Evolutionary conservation across 2,329 filamentous ascomycete genomes (phyloP).

Genomic region (Clonostachys rhizophaga): DNA sequence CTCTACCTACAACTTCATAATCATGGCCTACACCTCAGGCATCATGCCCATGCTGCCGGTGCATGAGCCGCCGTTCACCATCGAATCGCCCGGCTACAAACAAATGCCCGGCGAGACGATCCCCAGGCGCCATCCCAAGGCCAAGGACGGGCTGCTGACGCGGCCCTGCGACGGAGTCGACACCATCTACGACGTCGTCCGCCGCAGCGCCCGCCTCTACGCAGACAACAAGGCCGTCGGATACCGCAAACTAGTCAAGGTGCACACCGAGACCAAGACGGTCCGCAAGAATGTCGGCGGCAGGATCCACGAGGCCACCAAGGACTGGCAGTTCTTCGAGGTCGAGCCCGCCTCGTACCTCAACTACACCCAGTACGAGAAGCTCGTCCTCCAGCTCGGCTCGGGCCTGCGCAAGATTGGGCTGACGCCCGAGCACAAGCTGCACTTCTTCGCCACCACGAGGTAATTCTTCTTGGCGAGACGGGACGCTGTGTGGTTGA

Average conservation of each 20-base stretch:
- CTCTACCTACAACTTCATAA: too few relatives aligned
- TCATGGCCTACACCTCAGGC: constrained; percentile 29
- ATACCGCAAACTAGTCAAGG: constrained; percentile 67
- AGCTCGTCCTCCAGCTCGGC: constrained; percentile 64
- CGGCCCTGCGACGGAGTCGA: constrained; percentile 64
- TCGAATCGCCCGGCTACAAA: constrained; percentile 65
- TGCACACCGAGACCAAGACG: constrained; percentile 83
- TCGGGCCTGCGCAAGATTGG: constrained; percentile 72
- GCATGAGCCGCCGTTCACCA: constrained; percentile 69
- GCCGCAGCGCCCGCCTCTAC: constrained; percentile 59
- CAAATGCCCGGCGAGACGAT: constrained; percentile 78
- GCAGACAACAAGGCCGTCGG: constrained; percentile 64
- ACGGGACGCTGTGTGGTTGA: not conserved
- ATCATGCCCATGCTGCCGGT: constrained; percentile 50
- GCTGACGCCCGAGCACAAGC: constrained; percentile 57
- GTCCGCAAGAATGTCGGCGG: constrained; percentile 85
- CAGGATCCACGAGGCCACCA: constrained; percentile 73
- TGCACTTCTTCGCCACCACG: constrained; percentile 84
- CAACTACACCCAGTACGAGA: constrained; percentile 76
- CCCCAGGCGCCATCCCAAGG: constrained; percentile 68
- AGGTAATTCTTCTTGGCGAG: constrained; percentile 39
- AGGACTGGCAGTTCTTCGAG: constrained; percentile 90
- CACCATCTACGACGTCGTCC: constrained; percentile 77
- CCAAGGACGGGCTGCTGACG: constrained; percentile 65
- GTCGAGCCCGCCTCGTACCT: constrained; percentile 72